Conservation (phyloP, 441 rosid genomes). For the Erysimum pusillum region DNA sequence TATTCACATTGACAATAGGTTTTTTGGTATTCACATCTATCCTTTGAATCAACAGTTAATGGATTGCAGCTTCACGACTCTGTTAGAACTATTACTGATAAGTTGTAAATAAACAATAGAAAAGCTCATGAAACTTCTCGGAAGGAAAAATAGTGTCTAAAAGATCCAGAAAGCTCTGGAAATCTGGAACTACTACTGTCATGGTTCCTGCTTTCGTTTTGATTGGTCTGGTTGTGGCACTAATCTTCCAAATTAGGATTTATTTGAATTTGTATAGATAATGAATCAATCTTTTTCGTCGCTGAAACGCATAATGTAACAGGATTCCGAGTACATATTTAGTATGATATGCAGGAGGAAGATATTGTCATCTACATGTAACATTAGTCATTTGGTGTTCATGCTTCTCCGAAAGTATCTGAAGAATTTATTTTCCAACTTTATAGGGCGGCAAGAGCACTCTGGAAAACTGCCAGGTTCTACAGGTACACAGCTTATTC, state of each 20-base stretch:
- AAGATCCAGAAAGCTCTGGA: background rate
- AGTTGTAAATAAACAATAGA: background rate
- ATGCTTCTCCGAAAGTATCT: slow-evolving; percentile 23
- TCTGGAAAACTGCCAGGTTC: slow-evolving; percentile 89
- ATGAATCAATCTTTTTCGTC: background rate
- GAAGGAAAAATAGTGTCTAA: background rate
- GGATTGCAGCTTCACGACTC: slow-evolving; percentile 15
- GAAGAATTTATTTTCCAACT: background rate
- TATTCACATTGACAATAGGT: background rate
- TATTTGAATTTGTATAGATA: slow-evolving; percentile 8
- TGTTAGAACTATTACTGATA: background rate
- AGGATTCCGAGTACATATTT: background rate
- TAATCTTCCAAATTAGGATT: background rate
- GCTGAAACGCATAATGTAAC: background rate
- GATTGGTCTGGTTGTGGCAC: background rate
- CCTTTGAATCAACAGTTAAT: background rate
- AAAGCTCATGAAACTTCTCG: background rate
- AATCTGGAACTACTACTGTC: slow-evolving; percentile 1
- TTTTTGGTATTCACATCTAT: background rate
- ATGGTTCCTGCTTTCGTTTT: slow-evolving; percentile 1
- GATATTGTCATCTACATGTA: slow-evolving; percentile 13
- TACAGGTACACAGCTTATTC: slow-evolving; percentile 63
- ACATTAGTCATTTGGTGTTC: background rate
- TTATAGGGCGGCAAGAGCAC: slow-evolving; percentile 94
- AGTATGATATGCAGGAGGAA: slow-evolving; percentile 1